A percentile compares a stretch with the other conserved stretches of the same genome.
Evolutionary conservation across 2,329 filamentous ascomycete species (phyloP).

Genomic region (Sporothrix curviconia): DNA sequence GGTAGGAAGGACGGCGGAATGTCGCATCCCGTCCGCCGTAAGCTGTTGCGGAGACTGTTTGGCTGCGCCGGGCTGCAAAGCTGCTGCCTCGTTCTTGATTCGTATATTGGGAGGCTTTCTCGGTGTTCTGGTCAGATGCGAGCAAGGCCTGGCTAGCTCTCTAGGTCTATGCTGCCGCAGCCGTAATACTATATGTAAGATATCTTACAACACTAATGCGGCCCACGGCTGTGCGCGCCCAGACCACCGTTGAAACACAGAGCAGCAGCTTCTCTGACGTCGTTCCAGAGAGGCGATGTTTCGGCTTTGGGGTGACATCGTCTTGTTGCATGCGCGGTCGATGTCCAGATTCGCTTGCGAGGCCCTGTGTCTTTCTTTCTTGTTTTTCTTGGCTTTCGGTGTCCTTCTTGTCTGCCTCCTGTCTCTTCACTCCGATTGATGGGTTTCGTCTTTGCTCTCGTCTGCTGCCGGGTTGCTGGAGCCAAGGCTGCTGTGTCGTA

Average conservation of each 20-base stretch:
- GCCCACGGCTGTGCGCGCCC: constrained; percentile 1
- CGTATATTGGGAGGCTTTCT: background rate
- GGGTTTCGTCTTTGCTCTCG: too few species aligned
- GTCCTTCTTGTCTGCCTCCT: too few species aligned
- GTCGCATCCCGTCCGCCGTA: background rate
- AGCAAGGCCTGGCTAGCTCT: background rate
- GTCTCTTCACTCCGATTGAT: too few species aligned
- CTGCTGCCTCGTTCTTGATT: constrained; percentile 2
- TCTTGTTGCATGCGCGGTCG: background rate
- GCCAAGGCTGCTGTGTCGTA: too few species aligned
- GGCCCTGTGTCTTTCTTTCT: too few species aligned
- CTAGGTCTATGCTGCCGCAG: background rate
- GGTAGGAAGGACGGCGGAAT: background rate
- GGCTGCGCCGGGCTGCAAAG: background rate
- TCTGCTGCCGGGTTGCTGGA: too few species aligned
- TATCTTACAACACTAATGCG: constrained; percentile 3
- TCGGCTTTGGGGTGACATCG: background rate
- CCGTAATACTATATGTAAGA: too few species aligned
- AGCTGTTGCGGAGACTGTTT: background rate
- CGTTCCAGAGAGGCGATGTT: constrained; percentile 5
- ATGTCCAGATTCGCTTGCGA: background rate
- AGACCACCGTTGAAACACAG: constrained; percentile 10
- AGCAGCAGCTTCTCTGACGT: constrained; percentile 2
- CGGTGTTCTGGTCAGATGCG: too few species aligned
- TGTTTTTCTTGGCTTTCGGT: too few species aligned